Evolutionary conservation across 495 filamentous ascomycete genomes (phyloP).

Genomic region (Talaromyces trachyspermus): DNA sequence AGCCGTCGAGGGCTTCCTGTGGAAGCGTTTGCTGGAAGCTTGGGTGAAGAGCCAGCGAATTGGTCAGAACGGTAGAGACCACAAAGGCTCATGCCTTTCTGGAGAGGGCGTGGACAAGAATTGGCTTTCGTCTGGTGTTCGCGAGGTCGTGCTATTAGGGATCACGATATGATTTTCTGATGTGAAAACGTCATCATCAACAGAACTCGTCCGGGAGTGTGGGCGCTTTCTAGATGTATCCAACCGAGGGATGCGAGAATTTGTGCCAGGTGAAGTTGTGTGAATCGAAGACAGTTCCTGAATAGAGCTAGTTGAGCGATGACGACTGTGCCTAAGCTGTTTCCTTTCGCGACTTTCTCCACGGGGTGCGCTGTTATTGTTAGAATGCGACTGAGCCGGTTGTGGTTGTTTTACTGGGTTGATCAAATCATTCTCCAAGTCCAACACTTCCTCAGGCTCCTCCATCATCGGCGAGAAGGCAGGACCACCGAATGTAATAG

Average conservation of each 20-base stretch:
- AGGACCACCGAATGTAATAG: constrained; percentile 29
- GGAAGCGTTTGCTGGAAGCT: constrained; percentile 3
- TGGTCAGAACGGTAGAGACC: constrained; percentile 20
- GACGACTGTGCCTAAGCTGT: not conserved
- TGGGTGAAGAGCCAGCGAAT: constrained; percentile 13
- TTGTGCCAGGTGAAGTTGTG: constrained; percentile 14
- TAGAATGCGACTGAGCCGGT: not conserved
- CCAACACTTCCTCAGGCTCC: constrained; percentile 30
- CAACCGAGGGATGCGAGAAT: constrained; percentile 8
- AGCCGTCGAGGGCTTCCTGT: constrained; percentile 30
- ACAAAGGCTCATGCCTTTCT: constrained; percentile 20
- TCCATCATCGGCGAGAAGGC: constrained; percentile 32
- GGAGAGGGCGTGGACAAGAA: constrained; percentile 30
- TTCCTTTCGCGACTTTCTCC: not conserved
- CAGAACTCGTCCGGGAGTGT: constrained; percentile 11
- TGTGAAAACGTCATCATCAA: constrained; percentile 8
- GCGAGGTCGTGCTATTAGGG: constrained; percentile 18
- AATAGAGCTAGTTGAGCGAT: constrained; percentile 9
- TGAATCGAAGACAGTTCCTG: constrained; percentile 6
- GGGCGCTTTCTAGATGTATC: constrained; percentile 22
- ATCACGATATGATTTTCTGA: constrained; percentile 7
- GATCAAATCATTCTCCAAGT: constrained; percentile 14
- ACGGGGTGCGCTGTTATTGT: not conserved
- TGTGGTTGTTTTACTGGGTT: not conserved
- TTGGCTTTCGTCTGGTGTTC: constrained; percentile 12